Evolutionary conservation across 441 rosid species (phyloP).

Genomic region (Heliophila coronopifolia): DNA sequence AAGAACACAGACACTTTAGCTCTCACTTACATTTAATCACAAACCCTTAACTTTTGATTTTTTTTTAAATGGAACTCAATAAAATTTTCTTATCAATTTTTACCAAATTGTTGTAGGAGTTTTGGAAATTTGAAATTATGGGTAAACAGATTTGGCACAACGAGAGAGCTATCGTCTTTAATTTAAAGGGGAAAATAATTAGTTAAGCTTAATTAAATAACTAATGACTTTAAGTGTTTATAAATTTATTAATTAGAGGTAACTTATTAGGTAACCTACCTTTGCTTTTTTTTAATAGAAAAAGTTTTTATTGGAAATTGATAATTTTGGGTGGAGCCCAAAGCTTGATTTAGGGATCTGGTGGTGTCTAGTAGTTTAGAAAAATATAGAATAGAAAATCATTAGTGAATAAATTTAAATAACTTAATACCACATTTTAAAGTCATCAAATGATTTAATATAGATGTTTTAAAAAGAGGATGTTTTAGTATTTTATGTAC

Average conservation of each 20-base stretch:
- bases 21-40: constrained; percentile 8
- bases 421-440: no score
- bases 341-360: constrained; percentile 27
- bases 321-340: constrained; percentile 24
- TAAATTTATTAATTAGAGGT: neutral
- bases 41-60: constrained; percentile 9
- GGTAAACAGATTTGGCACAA: constrained; percentile 28
- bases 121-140: constrained; percentile 31
- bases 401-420: neutral
- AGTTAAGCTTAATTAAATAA: constrained; percentile 5
- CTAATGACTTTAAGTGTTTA: constrained; percentile 3
- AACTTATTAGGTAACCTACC: constrained; percentile 34
- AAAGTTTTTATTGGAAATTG: neutral
- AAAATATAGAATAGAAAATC: constrained; percentile 3
- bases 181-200: constrained; percentile 7
- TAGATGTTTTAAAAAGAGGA: no score
- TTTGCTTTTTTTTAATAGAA: no score
- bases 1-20: constrained; percentile 32
- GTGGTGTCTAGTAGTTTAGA: constrained; percentile 21
- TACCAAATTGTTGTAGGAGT: no score
- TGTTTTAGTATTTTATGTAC: no score
- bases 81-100: no score
- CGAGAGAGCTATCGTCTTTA: constrained; percentile 19
- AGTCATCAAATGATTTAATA: no score
- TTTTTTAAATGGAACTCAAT: constrained; percentile 13